A percentile compares a stretch with the other conserved stretches of the same genome.
These are phyloP conservation scores for Candida ipomoeae DNA, from an alignment of 805 yeast species.

Conservation along the genomic window DNA sequence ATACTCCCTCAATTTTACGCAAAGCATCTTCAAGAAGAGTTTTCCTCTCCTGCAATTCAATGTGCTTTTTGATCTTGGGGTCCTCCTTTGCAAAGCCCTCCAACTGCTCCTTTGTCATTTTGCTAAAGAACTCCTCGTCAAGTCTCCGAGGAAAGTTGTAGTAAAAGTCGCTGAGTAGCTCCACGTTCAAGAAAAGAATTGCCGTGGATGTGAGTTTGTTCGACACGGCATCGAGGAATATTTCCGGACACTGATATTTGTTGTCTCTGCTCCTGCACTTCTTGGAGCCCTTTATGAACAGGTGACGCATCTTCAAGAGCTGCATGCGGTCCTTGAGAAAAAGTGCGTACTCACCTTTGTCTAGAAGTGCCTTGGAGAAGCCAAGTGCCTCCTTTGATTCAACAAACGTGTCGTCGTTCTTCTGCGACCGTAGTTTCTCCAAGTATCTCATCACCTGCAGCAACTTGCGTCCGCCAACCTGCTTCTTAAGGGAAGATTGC, in stretches of 20 bases:
- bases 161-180: slow-evolving; percentile 87
- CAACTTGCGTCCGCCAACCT: slow-evolving; percentile 80
- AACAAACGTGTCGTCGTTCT: slow-evolving; percentile 27
- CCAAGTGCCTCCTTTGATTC: slow-evolving; percentile 72
- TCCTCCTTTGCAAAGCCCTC: slow-evolving; percentile 93
- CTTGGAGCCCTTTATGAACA: slow-evolving; percentile 64
- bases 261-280: slow-evolving; percentile 75
- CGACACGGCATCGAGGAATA: slow-evolving; percentile 86
- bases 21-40: slow-evolving; percentile 82
- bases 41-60: slow-evolving; percentile 90
- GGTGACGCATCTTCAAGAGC: slow-evolving; percentile 67
- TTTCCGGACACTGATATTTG: slow-evolving; percentile 90
- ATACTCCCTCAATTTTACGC: slow-evolving; percentile 78
- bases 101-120: slow-evolving; percentile 68
- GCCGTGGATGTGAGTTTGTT: slow-evolving; percentile 92
- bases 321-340: slow-evolving; percentile 72
- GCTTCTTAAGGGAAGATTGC: slow-evolving; percentile 52
- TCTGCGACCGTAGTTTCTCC: slow-evolving; percentile 43
- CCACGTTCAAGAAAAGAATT: slow-evolving; percentile 88
- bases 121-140: slow-evolving; percentile 65
- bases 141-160: slow-evolving; percentile 94
- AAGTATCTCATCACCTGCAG: slow-evolving; percentile 77
- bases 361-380: slow-evolving; percentile 69
- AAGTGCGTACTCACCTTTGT: slow-evolving; percentile 78
- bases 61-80: slow-evolving; percentile 83